Evolutionary conservation across 2,329 filamentous ascomycete genomes (phyloP), one percentile per base, ranked within the genome.

Genomic region (Stachybotrys chartarum): DNA sequence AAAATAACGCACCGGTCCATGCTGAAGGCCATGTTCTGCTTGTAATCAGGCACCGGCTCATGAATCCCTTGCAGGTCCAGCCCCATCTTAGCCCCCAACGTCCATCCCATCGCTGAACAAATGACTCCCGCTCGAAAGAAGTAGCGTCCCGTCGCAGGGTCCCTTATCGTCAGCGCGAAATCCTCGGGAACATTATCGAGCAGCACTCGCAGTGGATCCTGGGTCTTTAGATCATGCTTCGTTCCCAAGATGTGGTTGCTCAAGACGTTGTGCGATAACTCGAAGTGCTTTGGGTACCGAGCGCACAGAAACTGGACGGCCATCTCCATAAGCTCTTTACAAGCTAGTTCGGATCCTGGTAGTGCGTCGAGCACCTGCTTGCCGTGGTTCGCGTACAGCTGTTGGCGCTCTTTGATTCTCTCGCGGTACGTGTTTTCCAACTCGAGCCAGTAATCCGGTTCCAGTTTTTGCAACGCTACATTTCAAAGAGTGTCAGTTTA

Each of bases 281-380:
- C 74, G 68, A 96, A 96, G 61, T 88, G 85, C 6, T 85, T 80
- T 0, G 91, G 90, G 64, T 95, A 95, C 4, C 90, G 79, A 4
- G 83, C 78, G 58, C 84, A 88, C n/a, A 93, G 71, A 61, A 93
- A 95, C 60, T 93, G 88, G 4, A 96, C 62, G 3, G 78, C 80
- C 84, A 93, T 91, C 69, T 96, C 91, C 90, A 94, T 92, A 6
- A 94, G 75, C 64, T 96, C 91, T 66, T 91, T 91, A 67, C 87
- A 90, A 0, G 85, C 90, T 0, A 94, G 75, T 63, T 94, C 88
- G 0, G 86, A 87, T 1, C 90, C 90, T 0, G 89, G 88, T 0
- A 92, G 75, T 35, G 78, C 77, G 55, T 87, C 80, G 1, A 94
- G 77, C 1, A 95, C 83, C 4, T 75, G 71, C 10, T 77, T 76